A percentile compares a stretch with the other conserved stretches of the same genome.
phyloP scores from a whole-genome alignment of 768 basidiomycete genomes.

The Tephrocybe sp. region DNA sequence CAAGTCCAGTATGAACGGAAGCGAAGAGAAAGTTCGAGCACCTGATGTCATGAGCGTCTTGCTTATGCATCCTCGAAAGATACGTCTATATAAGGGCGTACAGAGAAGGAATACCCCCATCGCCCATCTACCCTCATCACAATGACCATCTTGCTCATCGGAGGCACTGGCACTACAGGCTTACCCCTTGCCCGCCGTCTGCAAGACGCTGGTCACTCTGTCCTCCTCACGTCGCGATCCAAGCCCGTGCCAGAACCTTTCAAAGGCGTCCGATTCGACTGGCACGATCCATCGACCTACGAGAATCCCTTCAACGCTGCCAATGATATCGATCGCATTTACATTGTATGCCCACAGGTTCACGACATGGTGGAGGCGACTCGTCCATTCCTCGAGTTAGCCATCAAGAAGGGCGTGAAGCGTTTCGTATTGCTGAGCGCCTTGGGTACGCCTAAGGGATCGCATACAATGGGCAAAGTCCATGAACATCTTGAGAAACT shows the following conservation, averaged over 20 bases:
- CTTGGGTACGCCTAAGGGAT: conserved; percentile 20
- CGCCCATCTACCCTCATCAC: too few relatives aligned
- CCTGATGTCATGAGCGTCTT: neutral
- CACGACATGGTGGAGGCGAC: conserved; percentile 18
- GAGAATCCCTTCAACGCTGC: conserved; percentile 27
- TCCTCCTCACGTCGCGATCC: conserved; percentile 28
- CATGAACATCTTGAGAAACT: conserved; percentile 31
- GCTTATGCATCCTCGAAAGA: neutral
- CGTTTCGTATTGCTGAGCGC: conserved; percentile 31
- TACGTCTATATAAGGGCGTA: too few relatives aligned
- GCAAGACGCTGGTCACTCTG: conserved; percentile 19
- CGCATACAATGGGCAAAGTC: conserved; percentile 23
- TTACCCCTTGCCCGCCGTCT: conserved; percentile 25
- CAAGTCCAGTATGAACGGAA: neutral
- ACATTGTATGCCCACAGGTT: conserved; percentile 26
- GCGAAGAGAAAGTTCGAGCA: too few relatives aligned
- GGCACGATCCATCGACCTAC: conserved; percentile 31
- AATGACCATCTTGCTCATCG: conserved; percentile 29
- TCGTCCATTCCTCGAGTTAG: conserved; percentile 32
- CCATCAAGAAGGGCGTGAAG: conserved; percentile 27
- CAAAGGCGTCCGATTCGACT: conserved; percentile 31
- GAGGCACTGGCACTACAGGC: conserved; percentile 33
- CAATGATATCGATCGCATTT: conserved; percentile 20
- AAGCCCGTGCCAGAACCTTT: conserved; percentile 22
- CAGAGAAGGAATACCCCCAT: too few relatives aligned